These are phyloP conservation scores for Endothia cerciana DNA, from an alignment of 2,329 filamentous ascomycete species.

Conservation along the genomic window DNA sequence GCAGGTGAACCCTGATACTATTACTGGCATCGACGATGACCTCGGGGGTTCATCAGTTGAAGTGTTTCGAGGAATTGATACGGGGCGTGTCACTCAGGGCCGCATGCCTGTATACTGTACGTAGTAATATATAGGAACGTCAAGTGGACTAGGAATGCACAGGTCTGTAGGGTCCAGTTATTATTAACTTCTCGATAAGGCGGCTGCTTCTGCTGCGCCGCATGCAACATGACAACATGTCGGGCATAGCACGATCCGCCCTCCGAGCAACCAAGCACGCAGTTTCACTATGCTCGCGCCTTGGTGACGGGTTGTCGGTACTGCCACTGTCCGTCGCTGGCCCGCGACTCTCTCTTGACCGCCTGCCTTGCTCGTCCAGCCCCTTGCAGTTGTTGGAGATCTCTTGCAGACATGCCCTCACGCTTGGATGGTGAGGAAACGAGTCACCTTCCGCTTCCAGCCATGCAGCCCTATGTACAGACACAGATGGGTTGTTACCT, in stretches of 20 bases:
- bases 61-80: too few species aligned
- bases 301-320: conserved; percentile 16
- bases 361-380: conserved; percentile 13
- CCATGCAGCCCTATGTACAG: conserved; percentile 20
- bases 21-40: too few species aligned
- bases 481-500: conserved; percentile 7
- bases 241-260: conserved; percentile 17
- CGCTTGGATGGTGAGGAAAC: neutral
- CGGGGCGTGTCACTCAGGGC: too few species aligned
- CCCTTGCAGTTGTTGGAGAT: neutral
- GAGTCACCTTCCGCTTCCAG: conserved; percentile 23
- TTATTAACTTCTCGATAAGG: neutral
- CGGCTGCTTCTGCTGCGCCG: neutral
- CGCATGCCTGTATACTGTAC: too few species aligned
- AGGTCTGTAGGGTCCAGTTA: neutral
- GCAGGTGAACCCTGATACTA: neutral
- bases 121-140: too few species aligned
- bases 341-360: conserved; percentile 2
- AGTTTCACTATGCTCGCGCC: neutral
- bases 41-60: too few species aligned
- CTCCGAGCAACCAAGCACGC: conserved; percentile 4
- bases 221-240: conserved; percentile 12
- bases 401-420: neutral
- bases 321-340: conserved; percentile 8
- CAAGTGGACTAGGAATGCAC: neutral